Base-by-base conservation (phyloP, 176 grass and related monocot species). In the Pharus latifolius region DNA sequence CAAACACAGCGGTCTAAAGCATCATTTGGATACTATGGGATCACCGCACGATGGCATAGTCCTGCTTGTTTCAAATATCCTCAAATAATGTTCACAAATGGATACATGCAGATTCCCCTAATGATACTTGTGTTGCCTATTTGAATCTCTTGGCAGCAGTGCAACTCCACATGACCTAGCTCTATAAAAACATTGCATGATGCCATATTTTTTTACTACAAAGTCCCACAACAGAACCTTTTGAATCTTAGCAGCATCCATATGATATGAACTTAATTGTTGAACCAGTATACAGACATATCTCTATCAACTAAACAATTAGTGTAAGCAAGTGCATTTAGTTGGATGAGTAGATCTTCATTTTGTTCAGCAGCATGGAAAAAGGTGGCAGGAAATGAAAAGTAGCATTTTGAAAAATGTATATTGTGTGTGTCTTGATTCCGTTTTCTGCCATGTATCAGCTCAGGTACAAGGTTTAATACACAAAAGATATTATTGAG, bases 321-420 rank as follows among this genome's bases (percentile, higher is more conserved):
- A 18, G 47, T 49, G 16, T 19, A 64, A 35, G 58, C 10, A 59
- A 57, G 49, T 79, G 63, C 32, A 20, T 30, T 45, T 46, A 7
- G 16, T 48, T 67, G 11, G 51, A 27, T 42, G 24, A 1, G 17
- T n/a, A 16, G 33, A 26, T 78, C 19, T 67, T 59, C 67, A 44
- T 84, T 61, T 44, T 60, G 19, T 43, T 67, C 52, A 29, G 53
- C 34, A 60, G 34, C n/a, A 49, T 14, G 44, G 44, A 18, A 56
- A 41, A 63, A 63, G 31, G 18, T 49, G 25, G 42, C 55, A 74
- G 15, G 27, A 83, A 71, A 70, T 18, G 10, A 10, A 77, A 71
- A n/a, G 13, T 47, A 31, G 10, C 20, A 69, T 43, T 60, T 18
- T 49, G 22, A 41, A 70, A 20, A 73, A 49, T 32, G 7, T 26